phyloP scores from a whole-genome alignment of 805 yeast species.

The Yarrowia alimentaria region DNA sequence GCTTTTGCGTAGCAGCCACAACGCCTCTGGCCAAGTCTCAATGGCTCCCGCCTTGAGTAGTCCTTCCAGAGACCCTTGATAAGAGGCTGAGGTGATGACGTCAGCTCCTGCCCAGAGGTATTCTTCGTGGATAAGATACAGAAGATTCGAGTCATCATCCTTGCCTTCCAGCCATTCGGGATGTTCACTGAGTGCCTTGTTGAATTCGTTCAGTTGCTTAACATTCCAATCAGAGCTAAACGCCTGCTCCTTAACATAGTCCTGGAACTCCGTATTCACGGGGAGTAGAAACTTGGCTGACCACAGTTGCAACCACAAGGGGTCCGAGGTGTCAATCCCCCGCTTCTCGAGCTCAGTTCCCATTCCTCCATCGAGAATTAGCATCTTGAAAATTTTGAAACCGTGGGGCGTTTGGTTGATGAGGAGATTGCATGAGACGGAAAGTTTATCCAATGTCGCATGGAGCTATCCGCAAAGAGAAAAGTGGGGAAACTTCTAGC shows the following conservation, averaged over 20 bases:
- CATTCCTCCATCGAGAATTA: constrained; percentile 58
- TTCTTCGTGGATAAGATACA: constrained; percentile 50
- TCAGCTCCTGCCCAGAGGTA: constrained; percentile 58
- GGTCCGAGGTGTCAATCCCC: constrained; percentile 46
- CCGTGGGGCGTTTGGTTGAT: not conserved
- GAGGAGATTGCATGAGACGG: not conserved
- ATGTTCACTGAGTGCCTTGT: not conserved
- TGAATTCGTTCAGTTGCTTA: not conserved
- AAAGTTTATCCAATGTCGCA: too few species aligned
- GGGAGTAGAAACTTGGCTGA: constrained; percentile 45
- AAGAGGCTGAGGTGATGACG: constrained; percentile 55
- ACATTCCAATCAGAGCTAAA: constrained; percentile 3
- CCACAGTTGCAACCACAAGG: constrained; percentile 49
- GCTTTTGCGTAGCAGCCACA: constrained; percentile 28
- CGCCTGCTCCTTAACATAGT: not conserved
- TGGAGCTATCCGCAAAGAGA: too few species aligned
- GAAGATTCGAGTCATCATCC: constrained; percentile 45
- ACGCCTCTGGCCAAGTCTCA: constrained; percentile 29
- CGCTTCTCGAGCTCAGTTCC: constrained; percentile 61
- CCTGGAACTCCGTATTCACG: not conserved
- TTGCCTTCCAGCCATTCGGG: constrained; percentile 41
- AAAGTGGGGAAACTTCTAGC: too few species aligned
- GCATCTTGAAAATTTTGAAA: constrained; percentile 2
- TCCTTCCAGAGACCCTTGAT: constrained; percentile 55
- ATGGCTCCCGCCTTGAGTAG: constrained; percentile 33